Conservation (phyloP, 176 grass and related monocot genomes). For the Pharus latifolius region DNA sequence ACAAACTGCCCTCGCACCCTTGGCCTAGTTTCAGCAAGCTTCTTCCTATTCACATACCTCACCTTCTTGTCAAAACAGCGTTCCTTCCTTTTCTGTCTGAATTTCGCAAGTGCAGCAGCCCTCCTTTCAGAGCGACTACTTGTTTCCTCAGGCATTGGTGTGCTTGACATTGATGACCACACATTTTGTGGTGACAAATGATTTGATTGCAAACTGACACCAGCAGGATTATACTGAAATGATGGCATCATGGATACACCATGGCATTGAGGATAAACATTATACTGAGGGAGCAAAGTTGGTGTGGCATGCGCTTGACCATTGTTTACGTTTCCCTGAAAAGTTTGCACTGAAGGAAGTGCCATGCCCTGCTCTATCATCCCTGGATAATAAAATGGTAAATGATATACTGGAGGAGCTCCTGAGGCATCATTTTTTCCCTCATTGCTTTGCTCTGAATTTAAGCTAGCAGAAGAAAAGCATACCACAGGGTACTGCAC, state of each 20-base stretch:
- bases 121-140: slow-evolving; percentile 46
- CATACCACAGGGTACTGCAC: slow-evolving; percentile 36
- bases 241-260: slow-evolving; percentile 42
- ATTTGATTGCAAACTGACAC: slow-evolving; percentile 43
- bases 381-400: slow-evolving; percentile 72
- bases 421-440: slow-evolving; percentile 39
- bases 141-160: slow-evolving; percentile 36
- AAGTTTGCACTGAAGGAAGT: slow-evolving; percentile 40
- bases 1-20: slow-evolving; percentile 93
- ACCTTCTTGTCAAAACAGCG: slow-evolving; percentile 97
- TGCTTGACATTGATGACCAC: slow-evolving; percentile 39
- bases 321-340: slow-evolving; percentile 54
- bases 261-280: slow-evolving; percentile 46
- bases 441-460: slow-evolving; percentile 53
- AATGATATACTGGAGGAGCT: slow-evolving; percentile 42
- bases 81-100: slow-evolving; percentile 84
- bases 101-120: slow-evolving; percentile 82
- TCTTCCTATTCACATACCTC: slow-evolving; percentile 81
- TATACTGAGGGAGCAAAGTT: slow-evolving; percentile 51
- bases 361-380: slow-evolving; percentile 48
- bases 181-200: slow-evolving; percentile 39
- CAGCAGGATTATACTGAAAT: slow-evolving; percentile 50
- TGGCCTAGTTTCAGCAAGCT: slow-evolving; percentile 74
- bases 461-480: slow-evolving; percentile 51
- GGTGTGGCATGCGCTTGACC: slow-evolving; percentile 29